Percentiles rank a stretch among this genome's conserved stretches.
These are phyloP conservation scores for Infundibulicybe gibba DNA, from an alignment of 768 basidiomycete species.

Conservation along the genomic window DNA sequence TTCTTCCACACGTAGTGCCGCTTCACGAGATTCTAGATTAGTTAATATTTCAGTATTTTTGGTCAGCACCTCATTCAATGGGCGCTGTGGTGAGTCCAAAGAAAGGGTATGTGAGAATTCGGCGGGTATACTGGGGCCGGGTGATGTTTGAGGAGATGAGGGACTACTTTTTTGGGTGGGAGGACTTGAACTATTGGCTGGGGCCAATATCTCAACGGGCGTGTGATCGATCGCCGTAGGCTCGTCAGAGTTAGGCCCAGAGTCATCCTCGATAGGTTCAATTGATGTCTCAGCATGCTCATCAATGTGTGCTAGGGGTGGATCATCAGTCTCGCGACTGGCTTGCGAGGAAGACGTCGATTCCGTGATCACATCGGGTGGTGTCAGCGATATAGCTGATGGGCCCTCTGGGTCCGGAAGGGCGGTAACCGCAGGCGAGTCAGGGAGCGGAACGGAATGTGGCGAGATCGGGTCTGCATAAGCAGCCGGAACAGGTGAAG, in stretches of 20 bases:
- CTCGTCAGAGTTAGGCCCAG: not conserved
- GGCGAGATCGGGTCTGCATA: conserved; percentile 36
- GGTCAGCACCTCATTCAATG: too few species aligned
- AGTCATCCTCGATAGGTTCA: not conserved
- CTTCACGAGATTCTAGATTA: not conserved
- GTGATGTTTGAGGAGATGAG: not conserved
- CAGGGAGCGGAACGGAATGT: conserved; percentile 39
- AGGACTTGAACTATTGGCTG: too few species aligned
- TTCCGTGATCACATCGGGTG: not conserved
- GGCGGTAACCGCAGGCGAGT: conserved; percentile 26
- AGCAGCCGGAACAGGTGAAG: conserved; percentile 21
- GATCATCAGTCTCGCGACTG: too few species aligned
- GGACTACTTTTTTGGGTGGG: not conserved
- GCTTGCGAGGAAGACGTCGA: not conserved
- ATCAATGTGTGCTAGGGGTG: not conserved
- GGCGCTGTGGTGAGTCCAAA: too few species aligned
- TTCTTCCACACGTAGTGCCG: conserved; percentile 40
- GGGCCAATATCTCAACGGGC: not conserved
- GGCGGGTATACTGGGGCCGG: not conserved
- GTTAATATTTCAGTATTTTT: not conserved
- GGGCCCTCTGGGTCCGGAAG: conserved; percentile 5
- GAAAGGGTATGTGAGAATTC: not conserved
- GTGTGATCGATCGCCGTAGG: not conserved
- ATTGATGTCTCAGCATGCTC: not conserved
- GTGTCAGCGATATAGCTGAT: not conserved